Base-by-base conservation (phyloP, 345 rosid species). In the Eucalyptus melliodora region DNA sequence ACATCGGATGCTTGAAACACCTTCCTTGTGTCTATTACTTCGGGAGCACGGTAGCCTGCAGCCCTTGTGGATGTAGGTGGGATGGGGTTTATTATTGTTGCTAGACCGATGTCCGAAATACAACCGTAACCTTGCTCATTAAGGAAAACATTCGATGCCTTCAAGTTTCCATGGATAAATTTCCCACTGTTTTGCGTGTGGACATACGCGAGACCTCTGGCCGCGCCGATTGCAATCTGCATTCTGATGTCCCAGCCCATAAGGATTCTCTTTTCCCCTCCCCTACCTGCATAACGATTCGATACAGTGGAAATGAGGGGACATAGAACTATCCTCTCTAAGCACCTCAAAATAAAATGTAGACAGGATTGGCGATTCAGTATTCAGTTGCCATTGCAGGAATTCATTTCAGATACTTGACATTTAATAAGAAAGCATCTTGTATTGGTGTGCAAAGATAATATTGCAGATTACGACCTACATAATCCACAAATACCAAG, bases 11-110 rank as follows among this genome's bases (percentile, higher is more conserved):
- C 91, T 37, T 96, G 98, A n/a, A 94, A 92, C 40, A 94, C 95
- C 91, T 97, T 96, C 91, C 96, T 91, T 2, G 95, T 93, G 91
- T 95, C 98, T 53, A 96, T 92, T 89, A 94, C 93, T 93, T 96
- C 99, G 34, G 99, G 98, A 88, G 99, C 99, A 27, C 95, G 96
- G 88, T 96, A 96, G 59, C 98, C 97, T 82, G 94, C 94, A 62
- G 97, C 96, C 49, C 97, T 94, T 65, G 89, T 50, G 50, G 93
- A 90, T 51, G 94, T 93, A 2, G 93, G 94, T 3, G 95, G 94
- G 91, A 95, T 85, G 31, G 96, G 91, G 92, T 94, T 95, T 95
- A 95, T 95, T 90, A 95, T 56, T 34, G 95, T 83, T 26, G 98
- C 94, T 45, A 98, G 90, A 60, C 98, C 99, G 55, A 94, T 91